Evolutionary conservation across 2,329 filamentous ascomycete genomes (phyloP), one percentile per base, ranked within the genome.

Genomic region (Lasiodiplodia hormozganensis): DNA sequence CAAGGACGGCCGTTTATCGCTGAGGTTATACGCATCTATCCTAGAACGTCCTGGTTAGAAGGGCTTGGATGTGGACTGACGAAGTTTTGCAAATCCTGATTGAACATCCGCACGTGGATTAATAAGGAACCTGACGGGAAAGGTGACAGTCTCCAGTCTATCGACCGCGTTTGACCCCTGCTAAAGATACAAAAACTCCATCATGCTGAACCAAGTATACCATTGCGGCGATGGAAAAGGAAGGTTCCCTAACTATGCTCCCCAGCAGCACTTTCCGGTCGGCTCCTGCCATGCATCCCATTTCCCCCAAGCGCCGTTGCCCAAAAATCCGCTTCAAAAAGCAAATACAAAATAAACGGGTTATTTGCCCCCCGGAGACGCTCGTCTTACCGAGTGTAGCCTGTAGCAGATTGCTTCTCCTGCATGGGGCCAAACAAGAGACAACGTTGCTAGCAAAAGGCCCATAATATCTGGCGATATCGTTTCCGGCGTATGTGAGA

Each of bases 131-230:
- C n/a, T 8, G 18, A 28, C 23, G 18, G 11, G 8, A 64, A 34
- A 52, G 16, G 31, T n/a, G 47, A 52, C 60, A 52, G 23, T 38
- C 7, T 52, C n/a, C 36, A 52, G n/a, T 64, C 60, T 64, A 64
- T 52, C 49, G 58, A 62, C 49, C 43, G 43, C 58, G 36, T 28
- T 23, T n/a, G 21, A 4, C 49, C 60, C 60, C 47, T 52, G 43
- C 60, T 38, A 38, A 64, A 64, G 18, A 38, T 52, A 64, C 60
- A 64, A 25, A 51, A 64, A 64, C 60, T 31, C 60, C 60, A n/a
- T 51, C 47, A 64, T 64, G 60, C 60, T 62, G 6, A 28, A 51
- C 58, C 58, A 62, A 34, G 31, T 21, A 38, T 38, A 52, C 28
- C 60, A 52, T 64, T 62, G 31, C 25, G 60, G 21, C 14, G 43